Percentiles rank a stretch among this genome's conserved stretches.
Evolutionary conservation across 192 early-diverging fungal genomes (phyloP).

Genomic region (Paraglomus brasilianum): DNA sequence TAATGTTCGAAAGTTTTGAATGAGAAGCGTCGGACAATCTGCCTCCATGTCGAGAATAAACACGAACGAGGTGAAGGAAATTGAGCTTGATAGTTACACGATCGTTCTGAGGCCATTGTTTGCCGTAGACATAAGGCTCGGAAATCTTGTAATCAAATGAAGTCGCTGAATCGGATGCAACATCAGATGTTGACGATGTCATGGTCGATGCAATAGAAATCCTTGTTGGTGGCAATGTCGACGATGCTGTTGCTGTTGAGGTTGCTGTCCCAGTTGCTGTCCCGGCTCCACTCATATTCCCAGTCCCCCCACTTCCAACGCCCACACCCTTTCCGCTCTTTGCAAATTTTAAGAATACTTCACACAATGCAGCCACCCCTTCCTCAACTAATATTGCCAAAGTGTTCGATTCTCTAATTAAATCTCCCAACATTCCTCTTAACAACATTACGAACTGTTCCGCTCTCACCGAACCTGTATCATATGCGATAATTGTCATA

Average conservation of each 20-base stretch:
- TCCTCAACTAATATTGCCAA: slow-evolving; percentile 38
- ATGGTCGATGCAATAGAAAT: neutral
- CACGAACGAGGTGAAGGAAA: slow-evolving; percentile 48
- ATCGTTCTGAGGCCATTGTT: slow-evolving; percentile 60
- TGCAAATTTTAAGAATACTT: slow-evolving; percentile 50
- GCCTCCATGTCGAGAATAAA: slow-evolving; percentile 45
- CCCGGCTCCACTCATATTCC: no score
- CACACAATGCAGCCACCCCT: slow-evolving; percentile 46
- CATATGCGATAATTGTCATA: slow-evolving; percentile 57
- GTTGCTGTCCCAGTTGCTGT: no score
- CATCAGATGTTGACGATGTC: slow-evolving; percentile 12
- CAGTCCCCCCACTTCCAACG: slow-evolving; percentile 6
- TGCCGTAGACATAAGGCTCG: slow-evolving; percentile 43
- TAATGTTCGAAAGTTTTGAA: slow-evolving; percentile 47
- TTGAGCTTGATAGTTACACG: slow-evolving; percentile 55
- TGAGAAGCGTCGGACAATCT: slow-evolving; percentile 46
- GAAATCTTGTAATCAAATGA: slow-evolving; percentile 11
- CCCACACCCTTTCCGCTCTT: slow-evolving; percentile 42
- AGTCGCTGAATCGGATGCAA: slow-evolving; percentile 26
- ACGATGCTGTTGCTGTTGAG: no score
- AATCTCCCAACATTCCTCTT: slow-evolving; percentile 38
- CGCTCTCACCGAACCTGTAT: slow-evolving; percentile 52
- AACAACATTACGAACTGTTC: slow-evolving; percentile 58
- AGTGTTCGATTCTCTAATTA: slow-evolving; percentile 31
- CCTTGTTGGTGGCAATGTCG: no score